Evolutionary conservation across 306 rosid species (phyloP).

Genomic region (Psophocarpus tetragonolobus): DNA sequence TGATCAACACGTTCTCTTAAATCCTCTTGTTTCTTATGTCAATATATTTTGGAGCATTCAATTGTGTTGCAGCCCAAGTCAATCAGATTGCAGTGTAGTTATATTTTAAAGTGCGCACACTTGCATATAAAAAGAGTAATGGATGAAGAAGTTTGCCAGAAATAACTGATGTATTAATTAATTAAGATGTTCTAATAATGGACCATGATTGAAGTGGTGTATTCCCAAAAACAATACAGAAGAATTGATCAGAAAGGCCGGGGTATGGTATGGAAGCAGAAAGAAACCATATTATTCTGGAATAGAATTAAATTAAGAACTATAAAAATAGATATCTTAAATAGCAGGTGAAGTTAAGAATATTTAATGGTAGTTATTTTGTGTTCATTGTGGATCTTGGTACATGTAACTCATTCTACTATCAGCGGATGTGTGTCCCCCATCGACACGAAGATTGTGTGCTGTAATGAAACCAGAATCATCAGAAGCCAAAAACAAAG

Average conservation of each 20-base stretch:
- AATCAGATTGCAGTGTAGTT: not conserved
- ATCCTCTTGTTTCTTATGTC: not conserved
- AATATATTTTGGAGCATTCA: not conserved
- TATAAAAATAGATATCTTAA: not conserved
- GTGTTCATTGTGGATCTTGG: conserved; percentile 31
- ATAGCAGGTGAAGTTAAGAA: not conserved
- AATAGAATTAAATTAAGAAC: not conserved
- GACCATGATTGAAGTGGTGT: too few relatives aligned
- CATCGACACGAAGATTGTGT: conserved; percentile 73
- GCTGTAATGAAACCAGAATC: conserved; percentile 70
- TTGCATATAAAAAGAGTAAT: not conserved
- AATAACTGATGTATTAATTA: not conserved
- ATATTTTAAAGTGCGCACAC: not conserved
- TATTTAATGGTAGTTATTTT: not conserved
- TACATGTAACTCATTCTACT: conserved; percentile 55
- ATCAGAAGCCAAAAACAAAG: conserved; percentile 64
- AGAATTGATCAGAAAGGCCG: not conserved
- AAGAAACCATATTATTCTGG: not conserved
- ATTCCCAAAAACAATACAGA: not conserved
- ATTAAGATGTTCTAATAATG: not conserved
- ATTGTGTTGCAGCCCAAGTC: not conserved
- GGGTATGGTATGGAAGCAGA: not conserved
- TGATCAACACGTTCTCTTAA: not conserved
- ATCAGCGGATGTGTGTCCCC: conserved; percentile 69
- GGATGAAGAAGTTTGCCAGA: not conserved